Evolutionary conservation across 2,329 filamentous ascomycete genomes (phyloP).

Genomic region (Parastagonospora avenae): DNA sequence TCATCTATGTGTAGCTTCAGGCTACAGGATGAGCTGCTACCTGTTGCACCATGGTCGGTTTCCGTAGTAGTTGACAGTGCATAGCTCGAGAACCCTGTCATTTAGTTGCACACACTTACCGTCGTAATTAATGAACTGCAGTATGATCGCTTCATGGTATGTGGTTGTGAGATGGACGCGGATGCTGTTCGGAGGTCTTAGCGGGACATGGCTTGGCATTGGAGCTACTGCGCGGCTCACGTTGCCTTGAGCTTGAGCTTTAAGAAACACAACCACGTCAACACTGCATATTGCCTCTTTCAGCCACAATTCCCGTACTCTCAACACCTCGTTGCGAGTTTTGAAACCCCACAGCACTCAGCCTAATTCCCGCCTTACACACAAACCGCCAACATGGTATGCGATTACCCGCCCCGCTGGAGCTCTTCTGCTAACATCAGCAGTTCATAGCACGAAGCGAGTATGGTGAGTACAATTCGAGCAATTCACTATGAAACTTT

Average conservation of each 20-base stretch:
- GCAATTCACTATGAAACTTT: constrained; percentile 1
- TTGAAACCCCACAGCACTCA: neutral
- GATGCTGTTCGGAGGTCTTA: neutral
- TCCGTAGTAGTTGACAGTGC: too few species aligned
- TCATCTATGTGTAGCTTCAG: too few species aligned
- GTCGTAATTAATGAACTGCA: too few species aligned
- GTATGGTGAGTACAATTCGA: constrained; percentile 75
- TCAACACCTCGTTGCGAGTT: neutral
- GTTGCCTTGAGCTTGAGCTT: constrained; percentile 38
- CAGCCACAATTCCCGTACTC: neutral
- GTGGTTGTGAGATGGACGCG: neutral
- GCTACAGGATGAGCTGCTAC: too few species aligned
- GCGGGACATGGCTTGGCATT: constrained; percentile 22
- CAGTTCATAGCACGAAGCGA: constrained; percentile 99
- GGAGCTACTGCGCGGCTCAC: constrained; percentile 27
- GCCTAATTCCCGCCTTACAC: constrained; percentile 1
- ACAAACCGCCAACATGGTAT: constrained; percentile 40
- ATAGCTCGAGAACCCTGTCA: too few species aligned
- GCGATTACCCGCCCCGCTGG: constrained; percentile 24
- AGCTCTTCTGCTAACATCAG: constrained; percentile 39
- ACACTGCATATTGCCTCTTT: constrained; percentile 7
- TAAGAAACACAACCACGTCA: constrained; percentile 22
- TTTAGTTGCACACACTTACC: too few species aligned
- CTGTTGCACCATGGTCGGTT: too few species aligned
- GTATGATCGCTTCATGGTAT: too few species aligned